Base-by-base conservation (phyloP, 2,329 filamentous ascomycete species). In the Exophiala sp. region DNA sequence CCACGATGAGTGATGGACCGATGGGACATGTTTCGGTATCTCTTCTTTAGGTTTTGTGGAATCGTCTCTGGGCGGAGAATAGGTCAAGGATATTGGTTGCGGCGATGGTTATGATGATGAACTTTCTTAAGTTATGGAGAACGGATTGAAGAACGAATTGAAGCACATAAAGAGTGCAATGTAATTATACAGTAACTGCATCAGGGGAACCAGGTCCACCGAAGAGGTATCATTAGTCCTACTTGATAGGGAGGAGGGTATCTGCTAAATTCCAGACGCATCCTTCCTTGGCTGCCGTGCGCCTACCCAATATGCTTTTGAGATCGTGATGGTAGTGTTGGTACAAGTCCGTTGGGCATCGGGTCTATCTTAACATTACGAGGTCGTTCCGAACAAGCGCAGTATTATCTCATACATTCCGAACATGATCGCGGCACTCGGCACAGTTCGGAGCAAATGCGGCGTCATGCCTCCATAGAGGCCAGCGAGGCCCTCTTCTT, bases 391-490 rank as follows among this genome's bases (percentile, higher is more conserved):
- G 41, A 66, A 68, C 21, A 69, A 58, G 20, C 67, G 64, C 20
- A 70, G 55, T 47, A 69, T 66, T 36, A 70, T 60, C 56, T 70
- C 69, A 48, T 71, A 70, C 77, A 94, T 94, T 71, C 90, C 91
- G 70, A 96, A 96, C 88, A 95, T 96, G 70, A 97, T 95, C 62
- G 89, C 91, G 6, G 92, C 91, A 63, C 88, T 94, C 1, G 92
- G 92, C 5, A 96, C 91, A 5, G 91, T 91, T 58, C 91, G 82
- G 72, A 96, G 82, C 65, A 97, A 83, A 69, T 97, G 92, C 43
- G 92, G 91, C 11, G 91, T 95, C 65, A 97, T 78, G 14, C 91
- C 91, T 52, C 92, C 91, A 68, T 96, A 97, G 58, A 97, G 77
- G 32, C 87, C 88, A 43, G 85, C 82, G 71, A 96, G 79, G 44